A percentile compares a stretch with the other conserved stretches of the same genome.
Conservation (phyloP, 2,329 filamentous ascomycete genomes). For the Teratosphaeria destructans region DNA sequence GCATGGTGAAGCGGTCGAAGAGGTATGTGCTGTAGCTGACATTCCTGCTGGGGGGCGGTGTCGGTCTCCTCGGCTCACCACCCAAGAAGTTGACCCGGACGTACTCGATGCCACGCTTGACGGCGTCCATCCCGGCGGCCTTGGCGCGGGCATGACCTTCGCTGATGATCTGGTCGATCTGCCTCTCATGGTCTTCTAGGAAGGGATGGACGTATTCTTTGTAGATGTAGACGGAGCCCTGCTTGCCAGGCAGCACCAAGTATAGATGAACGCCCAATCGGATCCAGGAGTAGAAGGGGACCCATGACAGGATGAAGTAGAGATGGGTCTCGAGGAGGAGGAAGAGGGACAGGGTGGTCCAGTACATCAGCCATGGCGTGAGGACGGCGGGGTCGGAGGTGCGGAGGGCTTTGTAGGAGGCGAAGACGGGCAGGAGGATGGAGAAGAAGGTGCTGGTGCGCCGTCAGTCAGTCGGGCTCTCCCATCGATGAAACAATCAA, state of each 20-base stretch:
- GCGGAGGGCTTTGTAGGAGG: slow-evolving; percentile 95
- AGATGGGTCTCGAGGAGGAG: slow-evolving; percentile 79
- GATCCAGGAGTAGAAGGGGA: slow-evolving; percentile 90
- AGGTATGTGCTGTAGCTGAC: slow-evolving; percentile 66
- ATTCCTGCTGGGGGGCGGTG: slow-evolving; percentile 35
- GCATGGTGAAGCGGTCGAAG: slow-evolving; percentile 77
- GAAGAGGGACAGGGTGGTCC: slow-evolving; percentile 78
- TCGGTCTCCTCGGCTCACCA: slow-evolving; percentile 50
- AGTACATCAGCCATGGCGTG: slow-evolving; percentile 99
- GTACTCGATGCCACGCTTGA: slow-evolving; percentile 38
- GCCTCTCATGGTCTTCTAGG: slow-evolving; percentile 71
- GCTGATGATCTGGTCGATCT: slow-evolving; percentile 85
- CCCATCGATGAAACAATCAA: neutral
- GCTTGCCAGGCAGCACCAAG: slow-evolving; percentile 93
- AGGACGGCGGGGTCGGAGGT: slow-evolving; percentile 80
- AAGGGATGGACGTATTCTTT: slow-evolving; percentile 78
- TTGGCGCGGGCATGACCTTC: slow-evolving; percentile 68
- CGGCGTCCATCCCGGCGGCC: slow-evolving; percentile 57
- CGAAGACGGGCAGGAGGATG: slow-evolving; percentile 89
- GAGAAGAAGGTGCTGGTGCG: slow-evolving; percentile 64
- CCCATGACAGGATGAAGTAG: slow-evolving; percentile 76
- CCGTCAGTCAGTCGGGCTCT: neutral
- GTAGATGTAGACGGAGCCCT: slow-evolving; percentile 81
- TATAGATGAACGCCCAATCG: slow-evolving; percentile 82
- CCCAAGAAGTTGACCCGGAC: slow-evolving; percentile 72